Percentiles rank a stretch among this genome's conserved stretches.
These are phyloP conservation scores for Piedraia hortae DNA, from an alignment of 2,329 filamentous ascomycete genomes.

Conservation along the genomic window DNA sequence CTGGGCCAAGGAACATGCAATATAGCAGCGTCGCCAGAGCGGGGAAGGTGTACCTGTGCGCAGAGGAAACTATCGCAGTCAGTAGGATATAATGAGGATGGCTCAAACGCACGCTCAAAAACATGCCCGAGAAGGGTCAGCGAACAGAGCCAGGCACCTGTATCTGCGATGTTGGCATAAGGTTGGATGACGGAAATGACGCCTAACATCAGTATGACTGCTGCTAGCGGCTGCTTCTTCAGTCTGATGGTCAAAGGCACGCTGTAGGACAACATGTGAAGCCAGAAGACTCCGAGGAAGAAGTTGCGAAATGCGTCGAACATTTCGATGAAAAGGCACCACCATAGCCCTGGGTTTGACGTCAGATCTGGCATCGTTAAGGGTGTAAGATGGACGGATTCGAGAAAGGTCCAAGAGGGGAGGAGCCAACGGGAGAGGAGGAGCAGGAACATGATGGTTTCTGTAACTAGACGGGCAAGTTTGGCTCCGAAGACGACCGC, in stretches of 20 bases:
- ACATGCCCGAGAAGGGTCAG: constrained; percentile 73
- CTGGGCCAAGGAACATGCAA: constrained; percentile 64
- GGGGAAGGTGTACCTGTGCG: constrained; percentile 56
- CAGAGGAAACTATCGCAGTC: constrained; percentile 32
- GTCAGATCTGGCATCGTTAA: constrained; percentile 75
- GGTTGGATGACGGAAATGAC: constrained; percentile 91
- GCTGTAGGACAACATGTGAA: constrained; percentile 76
- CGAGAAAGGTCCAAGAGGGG: constrained; percentile 64
- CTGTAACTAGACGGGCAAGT: constrained; percentile 30
- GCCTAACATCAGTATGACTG: constrained; percentile 58
- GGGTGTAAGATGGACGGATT: constrained; percentile 78
- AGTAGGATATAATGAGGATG: neutral
- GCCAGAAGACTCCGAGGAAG: constrained; percentile 94
- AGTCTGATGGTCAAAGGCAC: constrained; percentile 62
- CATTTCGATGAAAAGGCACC: constrained; percentile 99
- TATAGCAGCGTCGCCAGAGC: constrained; percentile 63
- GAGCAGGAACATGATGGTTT: too few species aligned
- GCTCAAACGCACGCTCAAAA: constrained; percentile 37
- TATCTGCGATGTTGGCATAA: constrained; percentile 79
- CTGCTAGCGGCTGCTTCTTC: constrained; percentile 61
- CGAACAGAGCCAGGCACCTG: constrained; percentile 58
- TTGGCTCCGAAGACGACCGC: constrained; percentile 12
- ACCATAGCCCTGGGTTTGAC: constrained; percentile 90
- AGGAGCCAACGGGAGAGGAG: constrained; percentile 46
- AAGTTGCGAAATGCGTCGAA: constrained; percentile 95